Evolutionary conservation across 805 yeast genomes (phyloP).

Genomic region (Candida fluviatilis): DNA sequence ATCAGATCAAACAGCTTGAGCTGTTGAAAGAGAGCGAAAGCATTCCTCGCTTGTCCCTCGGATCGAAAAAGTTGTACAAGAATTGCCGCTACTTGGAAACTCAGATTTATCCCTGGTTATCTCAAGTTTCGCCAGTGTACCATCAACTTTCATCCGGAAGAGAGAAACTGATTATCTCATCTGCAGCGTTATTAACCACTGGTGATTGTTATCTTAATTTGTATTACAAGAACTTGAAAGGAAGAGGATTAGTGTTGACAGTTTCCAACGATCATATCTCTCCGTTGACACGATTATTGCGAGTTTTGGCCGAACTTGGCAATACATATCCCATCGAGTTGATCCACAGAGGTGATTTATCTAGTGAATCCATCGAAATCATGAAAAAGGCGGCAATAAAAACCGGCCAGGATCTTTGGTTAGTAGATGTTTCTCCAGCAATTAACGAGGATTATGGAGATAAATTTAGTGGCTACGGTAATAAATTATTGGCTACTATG

Average conservation of each 20-base stretch:
- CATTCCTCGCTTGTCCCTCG: background rate
- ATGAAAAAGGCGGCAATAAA: conserved; percentile 5
- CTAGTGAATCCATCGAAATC: conserved; percentile 15
- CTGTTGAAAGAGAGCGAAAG: conserved; percentile 3
- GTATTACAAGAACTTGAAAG: conserved; percentile 16
- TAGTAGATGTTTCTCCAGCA: conserved; percentile 23
- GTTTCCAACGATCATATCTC: conserved; percentile 23
- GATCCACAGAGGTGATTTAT: conserved; percentile 21
- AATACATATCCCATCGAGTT: conserved; percentile 32
- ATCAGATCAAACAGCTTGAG: conserved; percentile 6
- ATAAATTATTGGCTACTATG: conserved; percentile 44
- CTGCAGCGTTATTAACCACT: conserved; percentile 4
- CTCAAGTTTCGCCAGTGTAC: conserved; percentile 16
- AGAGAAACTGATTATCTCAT: conserved; percentile 1
- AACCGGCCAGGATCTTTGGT: conserved; percentile 29
- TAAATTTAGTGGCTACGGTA: conserved; percentile 41
- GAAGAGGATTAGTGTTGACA: conserved; percentile 32
- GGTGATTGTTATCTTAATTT: conserved; percentile 2
- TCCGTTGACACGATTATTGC: conserved; percentile 19
- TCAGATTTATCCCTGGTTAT: conserved; percentile 22
- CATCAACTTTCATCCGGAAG: conserved; percentile 5
- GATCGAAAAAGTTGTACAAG: conserved; percentile 2
- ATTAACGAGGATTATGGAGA: conserved; percentile 13
- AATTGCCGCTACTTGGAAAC: conserved; percentile 10
- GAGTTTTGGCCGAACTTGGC: conserved; percentile 22